Evolutionary conservation across 2,329 filamentous ascomycete species (phyloP), one percentile per base, ranked within the genome.

Genomic region (Mollisiaceae sp.): DNA sequence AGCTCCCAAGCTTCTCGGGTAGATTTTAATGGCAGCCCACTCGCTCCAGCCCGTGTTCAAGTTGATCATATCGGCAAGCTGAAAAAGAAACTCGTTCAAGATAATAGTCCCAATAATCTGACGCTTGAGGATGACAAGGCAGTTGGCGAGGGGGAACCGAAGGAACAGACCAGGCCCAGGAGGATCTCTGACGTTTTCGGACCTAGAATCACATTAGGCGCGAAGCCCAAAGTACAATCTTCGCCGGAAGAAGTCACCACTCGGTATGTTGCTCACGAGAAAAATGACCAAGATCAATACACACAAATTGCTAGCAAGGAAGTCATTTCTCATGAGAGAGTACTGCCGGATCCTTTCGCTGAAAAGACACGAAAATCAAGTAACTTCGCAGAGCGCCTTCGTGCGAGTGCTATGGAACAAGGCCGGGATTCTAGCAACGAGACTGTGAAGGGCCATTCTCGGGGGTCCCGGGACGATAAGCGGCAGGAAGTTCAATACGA

Each of bases 181-280:
- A 55, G 63, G 24, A 39, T 39, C n/a, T 62, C 63, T 8, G 47
- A 67, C 5, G 39, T 71, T 1, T 72, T 73, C 64, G 71, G 70
- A 12, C 69, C 70, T 1, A 70, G 54, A 50, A 59, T 69, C 14
- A 43, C 36, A 11, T 52, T 75, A 11, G 63, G 65, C 36, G 70
- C 63, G 35, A 70, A 69, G 39, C 20, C 63, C 27, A 76, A 75
- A 57, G 60, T 65, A 9, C 70, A 71, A 2, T 72, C 69, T 12
- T 70, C 70, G 8, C 70, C 71, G 27, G 70, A 70, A n/a, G 69
- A 70, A 20, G 43, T 57, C 1, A 63, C 61, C 15, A 58, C 64
- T 11, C 68, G 71, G 12, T 75, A 75, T 64, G 55, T 76, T 11
- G 60, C 71, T 2, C 74, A 76, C 65, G 71, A 72, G 20, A 74